phyloP scores from a whole-genome alignment of 2,329 filamentous ascomycete species.

The Trichoderma simmonsii region DNA sequence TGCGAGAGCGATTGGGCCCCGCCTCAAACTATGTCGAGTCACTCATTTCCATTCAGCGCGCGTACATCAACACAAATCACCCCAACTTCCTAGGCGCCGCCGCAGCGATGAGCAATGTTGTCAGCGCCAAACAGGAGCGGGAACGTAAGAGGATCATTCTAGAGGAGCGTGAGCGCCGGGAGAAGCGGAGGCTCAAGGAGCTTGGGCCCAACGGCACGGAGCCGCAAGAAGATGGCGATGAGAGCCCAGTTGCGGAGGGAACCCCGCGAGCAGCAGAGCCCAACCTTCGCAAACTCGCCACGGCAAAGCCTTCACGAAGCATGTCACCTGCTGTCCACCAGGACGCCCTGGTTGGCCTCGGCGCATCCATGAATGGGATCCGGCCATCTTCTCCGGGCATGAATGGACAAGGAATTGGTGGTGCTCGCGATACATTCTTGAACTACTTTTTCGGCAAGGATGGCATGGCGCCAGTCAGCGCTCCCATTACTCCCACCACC shows the following conservation, averaged over 20 bases:
- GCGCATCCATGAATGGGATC: conserved; percentile 63
- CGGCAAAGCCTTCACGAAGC: conserved; percentile 58
- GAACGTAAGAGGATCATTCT: conserved; percentile 77
- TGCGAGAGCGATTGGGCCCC: conserved; percentile 87
- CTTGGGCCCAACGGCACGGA: conserved; percentile 75
- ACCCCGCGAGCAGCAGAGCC: conserved; percentile 41
- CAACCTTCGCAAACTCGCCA: conserved; percentile 37
- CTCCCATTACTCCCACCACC: conserved; percentile 33
- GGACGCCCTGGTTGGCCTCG: conserved; percentile 61
- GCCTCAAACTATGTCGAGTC: conserved; percentile 91
- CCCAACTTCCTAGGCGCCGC: conserved; percentile 97
- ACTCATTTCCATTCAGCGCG: conserved; percentile 92
- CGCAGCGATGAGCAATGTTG: conserved; percentile 95
- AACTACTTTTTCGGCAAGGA: conserved; percentile 99
- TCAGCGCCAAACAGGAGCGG: conserved; percentile 89
- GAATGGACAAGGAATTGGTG: conserved; percentile 57
- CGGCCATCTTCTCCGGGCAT: conserved; percentile 49
- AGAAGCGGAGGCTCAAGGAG: conserved; percentile 80
- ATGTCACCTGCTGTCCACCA: conserved; percentile 76
- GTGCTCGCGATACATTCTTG: conserved; percentile 83
- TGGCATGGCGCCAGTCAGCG: conserved; percentile 48
- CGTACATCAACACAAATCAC: conserved; percentile 99
- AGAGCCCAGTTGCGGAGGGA: conserved; percentile 47
- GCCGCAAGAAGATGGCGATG: conserved; percentile 62
- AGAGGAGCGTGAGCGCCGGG: conserved; percentile 82